Evolutionary conservation across 179 eudicot genomes (phyloP), one percentile per base, ranked within the genome.

Genomic region (Nepenthes alata): DNA sequence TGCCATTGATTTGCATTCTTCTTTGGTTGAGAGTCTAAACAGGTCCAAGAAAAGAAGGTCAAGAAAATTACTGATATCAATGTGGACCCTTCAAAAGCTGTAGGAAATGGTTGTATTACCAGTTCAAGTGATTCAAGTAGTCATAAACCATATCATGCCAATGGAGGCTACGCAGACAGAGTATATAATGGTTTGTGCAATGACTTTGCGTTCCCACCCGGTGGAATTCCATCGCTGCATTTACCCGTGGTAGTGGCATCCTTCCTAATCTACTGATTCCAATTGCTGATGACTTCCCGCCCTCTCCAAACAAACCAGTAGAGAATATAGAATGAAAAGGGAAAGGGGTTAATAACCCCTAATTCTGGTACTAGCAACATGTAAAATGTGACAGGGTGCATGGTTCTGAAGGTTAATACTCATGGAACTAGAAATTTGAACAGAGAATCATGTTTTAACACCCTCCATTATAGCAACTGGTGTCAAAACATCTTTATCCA

Each of bases 31-130:
- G 56, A n/a, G 14, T 39, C 50, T 62, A 11, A 35, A 63, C 81
- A 94, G 99, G 99, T 94, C 67, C 99, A 87, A 77, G 97, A 94
- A 80, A 94, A 87, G 85, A 94, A 94, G 78, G 80, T 90, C 56
- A 94, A 90, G 83, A 90, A 85, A 83, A 71, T 94, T 53, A 64
- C 85, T 72, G 91, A 81, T 15, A 80, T 89, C 84, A 93, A 85
- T 72, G 48, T 75, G 50, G 95, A 85, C 68, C 70, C 85, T 70
- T 74, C 83, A 36, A 85, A 79, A 81, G 66, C 77, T 75, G 62
- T 76, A 58, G 95, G 84, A 67, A 89, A 85, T 78, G 86, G 88
- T 60, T 48, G 66, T 75, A 57, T 61, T 77, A 62, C 85, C 39
- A 81, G 81, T 72, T 80, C 98, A 59, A 81, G 95, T 72, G 67